phyloP scores from a whole-genome alignment of 2,329 filamentous ascomycete species.

The Albophoma yamanashiensis region DNA sequence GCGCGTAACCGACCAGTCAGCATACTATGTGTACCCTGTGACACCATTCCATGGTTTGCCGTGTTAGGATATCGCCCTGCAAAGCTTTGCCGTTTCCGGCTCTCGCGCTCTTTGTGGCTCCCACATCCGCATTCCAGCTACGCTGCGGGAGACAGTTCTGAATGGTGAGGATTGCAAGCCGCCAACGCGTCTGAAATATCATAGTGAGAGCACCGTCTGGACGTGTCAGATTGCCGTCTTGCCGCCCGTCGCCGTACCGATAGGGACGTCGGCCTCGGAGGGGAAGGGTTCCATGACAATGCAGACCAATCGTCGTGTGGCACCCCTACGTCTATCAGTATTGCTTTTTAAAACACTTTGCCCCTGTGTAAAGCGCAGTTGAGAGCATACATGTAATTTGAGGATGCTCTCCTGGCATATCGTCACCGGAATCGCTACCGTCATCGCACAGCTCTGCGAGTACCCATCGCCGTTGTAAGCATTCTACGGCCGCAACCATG shows the following conservation, averaged over 20 bases:
- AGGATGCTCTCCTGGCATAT: not conserved
- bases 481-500: conserved; percentile 3
- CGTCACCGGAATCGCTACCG: not conserved
- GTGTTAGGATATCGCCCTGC: not conserved
- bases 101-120: not conserved
- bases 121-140: not conserved
- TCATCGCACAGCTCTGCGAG: not conserved
- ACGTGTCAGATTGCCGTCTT: not conserved
- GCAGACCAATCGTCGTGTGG: not conserved
- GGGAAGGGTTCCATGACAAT: not conserved
- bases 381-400: not conserved
- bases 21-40: not conserved
- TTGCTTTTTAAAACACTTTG: not conserved
- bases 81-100: not conserved
- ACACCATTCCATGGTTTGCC: not conserved
- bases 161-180: not conserved
- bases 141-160: not conserved
- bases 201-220: too few species aligned
- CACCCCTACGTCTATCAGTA: not conserved
- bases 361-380: not conserved
- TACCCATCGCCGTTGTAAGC: not conserved
- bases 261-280: not conserved
- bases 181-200: too few species aligned
- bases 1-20: not conserved
- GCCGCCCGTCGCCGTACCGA: not conserved